Evolutionary conservation across 2,329 filamentous ascomycete species (phyloP).

Genomic region (Sphaerulina musiva): DNA sequence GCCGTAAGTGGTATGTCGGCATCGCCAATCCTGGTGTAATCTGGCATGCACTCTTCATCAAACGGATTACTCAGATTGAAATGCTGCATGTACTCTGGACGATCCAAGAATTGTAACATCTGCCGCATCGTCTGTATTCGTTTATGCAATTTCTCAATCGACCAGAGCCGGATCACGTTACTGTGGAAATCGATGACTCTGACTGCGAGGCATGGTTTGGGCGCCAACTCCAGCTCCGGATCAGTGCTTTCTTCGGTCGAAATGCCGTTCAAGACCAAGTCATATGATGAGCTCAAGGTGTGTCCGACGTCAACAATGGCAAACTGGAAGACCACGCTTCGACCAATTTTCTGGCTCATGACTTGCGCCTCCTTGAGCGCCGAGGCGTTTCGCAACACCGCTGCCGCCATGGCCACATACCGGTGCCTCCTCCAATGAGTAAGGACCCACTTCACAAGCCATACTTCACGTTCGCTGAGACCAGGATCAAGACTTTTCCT

Average conservation of each 20-base stretch:
- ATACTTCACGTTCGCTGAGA: slow-evolving; percentile 67
- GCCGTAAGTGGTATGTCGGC: slow-evolving; percentile 85
- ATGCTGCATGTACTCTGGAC: slow-evolving; percentile 89
- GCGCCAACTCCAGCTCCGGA: slow-evolving; percentile 60
- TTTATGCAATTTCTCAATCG: slow-evolving; percentile 81
- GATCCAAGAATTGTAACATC: slow-evolving; percentile 92
- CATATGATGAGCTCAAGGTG: slow-evolving; percentile 84
- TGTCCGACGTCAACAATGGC: slow-evolving; percentile 85
- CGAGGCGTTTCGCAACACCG: slow-evolving; percentile 78
- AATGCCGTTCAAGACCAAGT: slow-evolving; percentile 88
- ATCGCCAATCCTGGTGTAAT: slow-evolving; percentile 88
- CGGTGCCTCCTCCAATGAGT: slow-evolving; percentile 75
- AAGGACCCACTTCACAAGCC: slow-evolving; percentile 59
- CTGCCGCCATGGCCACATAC: slow-evolving; percentile 90
- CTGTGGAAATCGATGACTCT: slow-evolving; percentile 87
- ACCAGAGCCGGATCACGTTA: slow-evolving; percentile 85
- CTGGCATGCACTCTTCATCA: slow-evolving; percentile 80
- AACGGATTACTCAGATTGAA: slow-evolving; percentile 92
- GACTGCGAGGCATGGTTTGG: slow-evolving; percentile 85
- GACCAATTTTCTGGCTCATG: slow-evolving; percentile 94
- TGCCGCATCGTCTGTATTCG: slow-evolving; percentile 89
- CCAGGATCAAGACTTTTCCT: slow-evolving; percentile 20
- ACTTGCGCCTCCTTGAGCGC: slow-evolving; percentile 92
- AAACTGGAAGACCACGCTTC: slow-evolving; percentile 90
- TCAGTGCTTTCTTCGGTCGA: slow-evolving; percentile 77